A percentile compares a stretch with the other conserved stretches of the same genome.
phyloP scores from a whole-genome alignment of 139 green algal species.

The Nannochloris sp. region DNA sequence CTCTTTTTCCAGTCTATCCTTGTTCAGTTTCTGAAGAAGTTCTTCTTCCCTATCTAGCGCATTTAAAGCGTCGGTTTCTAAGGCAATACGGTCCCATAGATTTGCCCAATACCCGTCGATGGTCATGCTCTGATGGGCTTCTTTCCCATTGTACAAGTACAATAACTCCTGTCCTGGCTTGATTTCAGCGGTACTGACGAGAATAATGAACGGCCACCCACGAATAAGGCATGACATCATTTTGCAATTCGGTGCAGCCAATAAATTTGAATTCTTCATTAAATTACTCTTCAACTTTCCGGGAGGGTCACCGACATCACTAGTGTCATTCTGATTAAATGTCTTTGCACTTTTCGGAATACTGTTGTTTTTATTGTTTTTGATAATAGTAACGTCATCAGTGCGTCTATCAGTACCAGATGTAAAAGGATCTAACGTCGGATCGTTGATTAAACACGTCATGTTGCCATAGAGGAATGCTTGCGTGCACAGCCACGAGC shows the following conservation, averaged over 20 bases:
- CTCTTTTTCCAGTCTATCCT: too few relatives aligned
- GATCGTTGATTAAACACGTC: neutral
- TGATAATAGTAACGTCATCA: neutral
- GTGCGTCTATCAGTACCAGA: neutral
- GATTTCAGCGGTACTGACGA: neutral
- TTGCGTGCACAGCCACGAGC: neutral
- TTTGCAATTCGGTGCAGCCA: neutral
- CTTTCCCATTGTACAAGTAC: neutral
- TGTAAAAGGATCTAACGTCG: neutral
- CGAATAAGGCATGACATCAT: neutral
- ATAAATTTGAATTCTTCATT: neutral
- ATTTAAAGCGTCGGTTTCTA: too few relatives aligned
- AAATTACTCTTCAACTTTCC: neutral
- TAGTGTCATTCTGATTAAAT: neutral
- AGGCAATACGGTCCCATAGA: too few relatives aligned
- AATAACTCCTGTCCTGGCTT: constrained; percentile 5
- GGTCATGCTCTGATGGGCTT: neutral
- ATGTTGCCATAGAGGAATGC: neutral
- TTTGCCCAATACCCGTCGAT: too few relatives aligned
- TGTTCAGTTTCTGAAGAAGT: too few relatives aligned
- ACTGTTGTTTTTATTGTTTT: too few relatives aligned
- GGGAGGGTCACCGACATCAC: neutral
- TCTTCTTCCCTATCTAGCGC: too few relatives aligned
- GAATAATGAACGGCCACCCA: constrained; percentile 5
- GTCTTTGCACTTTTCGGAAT: neutral